Conservation (phyloP, 2,329 filamentous ascomycete species). For the Apiospora kogelbergensis region DNA sequence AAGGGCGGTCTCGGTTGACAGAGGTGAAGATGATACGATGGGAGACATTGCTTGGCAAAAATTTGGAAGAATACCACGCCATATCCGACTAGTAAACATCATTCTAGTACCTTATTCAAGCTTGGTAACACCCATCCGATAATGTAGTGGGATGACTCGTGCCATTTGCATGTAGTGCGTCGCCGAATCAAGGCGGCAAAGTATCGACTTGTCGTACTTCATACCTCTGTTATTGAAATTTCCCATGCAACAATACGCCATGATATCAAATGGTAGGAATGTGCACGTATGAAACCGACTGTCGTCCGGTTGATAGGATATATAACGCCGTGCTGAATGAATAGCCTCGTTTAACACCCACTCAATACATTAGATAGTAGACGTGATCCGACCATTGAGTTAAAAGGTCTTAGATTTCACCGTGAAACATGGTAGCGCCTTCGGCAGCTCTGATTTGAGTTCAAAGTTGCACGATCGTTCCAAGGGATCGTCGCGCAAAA, state of each 20-base stretch:
- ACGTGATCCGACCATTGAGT: not conserved
- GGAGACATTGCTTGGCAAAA: not conserved
- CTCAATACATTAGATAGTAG: too few relatives aligned
- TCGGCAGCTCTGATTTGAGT: not conserved
- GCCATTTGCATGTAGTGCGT: not conserved
- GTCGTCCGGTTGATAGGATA: not conserved
- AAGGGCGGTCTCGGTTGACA: too few relatives aligned
- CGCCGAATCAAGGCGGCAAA: not conserved
- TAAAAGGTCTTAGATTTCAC: not conserved
- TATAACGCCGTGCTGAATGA: too few relatives aligned
- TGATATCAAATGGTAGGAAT: not conserved
- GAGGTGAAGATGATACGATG: not conserved
- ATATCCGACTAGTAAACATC: not conserved
- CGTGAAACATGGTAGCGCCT: not conserved
- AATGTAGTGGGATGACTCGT: not conserved
- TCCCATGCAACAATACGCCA: not conserved
- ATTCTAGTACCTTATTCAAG: not conserved
- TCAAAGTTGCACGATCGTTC: not conserved
- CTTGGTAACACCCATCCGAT: not conserved
- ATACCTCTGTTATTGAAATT: not conserved
- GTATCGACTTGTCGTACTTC: not conserved
- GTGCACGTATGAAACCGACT: not conserved
- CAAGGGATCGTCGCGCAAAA: not conserved
- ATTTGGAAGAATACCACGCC: not conserved
- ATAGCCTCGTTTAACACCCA: too few relatives aligned